phyloP scores from a whole-genome alignment of 2,329 filamentous ascomycete species.

The Colletotrichum euphorbiae region DNA sequence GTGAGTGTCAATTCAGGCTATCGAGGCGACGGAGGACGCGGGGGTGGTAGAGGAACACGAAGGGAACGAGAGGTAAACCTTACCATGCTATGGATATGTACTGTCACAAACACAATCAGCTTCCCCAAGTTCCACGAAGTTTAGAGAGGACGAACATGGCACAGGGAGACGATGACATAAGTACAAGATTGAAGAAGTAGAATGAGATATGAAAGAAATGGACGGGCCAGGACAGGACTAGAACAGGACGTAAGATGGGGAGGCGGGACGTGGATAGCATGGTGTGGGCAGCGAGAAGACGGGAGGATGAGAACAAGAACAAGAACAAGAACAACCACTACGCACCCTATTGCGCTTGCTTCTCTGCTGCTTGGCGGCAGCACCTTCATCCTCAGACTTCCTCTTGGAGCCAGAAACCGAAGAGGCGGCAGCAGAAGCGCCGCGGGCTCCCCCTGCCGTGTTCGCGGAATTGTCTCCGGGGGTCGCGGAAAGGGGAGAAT shows the following conservation, averaged over 20 bases:
- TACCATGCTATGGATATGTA: slow-evolving; percentile 74
- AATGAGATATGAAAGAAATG: neutral
- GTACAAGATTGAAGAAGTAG: neutral
- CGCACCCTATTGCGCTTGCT: slow-evolving; percentile 71
- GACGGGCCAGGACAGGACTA: neutral
- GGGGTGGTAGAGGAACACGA: slow-evolving; percentile 1
- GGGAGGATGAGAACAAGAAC: neutral
- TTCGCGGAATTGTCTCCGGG: slow-evolving; percentile 64
- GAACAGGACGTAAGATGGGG: slow-evolving; percentile 8
- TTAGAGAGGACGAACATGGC: neutral
- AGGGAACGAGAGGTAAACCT: slow-evolving; percentile 42
- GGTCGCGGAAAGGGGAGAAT: slow-evolving; percentile 47
- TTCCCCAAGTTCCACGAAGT: slow-evolving; percentile 29
- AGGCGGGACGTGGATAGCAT: neutral
- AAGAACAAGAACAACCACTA: slow-evolving; percentile 39
- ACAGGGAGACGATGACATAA: neutral
- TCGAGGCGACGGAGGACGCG: neutral
- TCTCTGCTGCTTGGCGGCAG: slow-evolving; percentile 61
- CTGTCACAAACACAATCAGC: slow-evolving; percentile 46
- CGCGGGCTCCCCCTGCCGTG: slow-evolving; percentile 28
- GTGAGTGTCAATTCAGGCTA: neutral
- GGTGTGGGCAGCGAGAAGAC: neutral
- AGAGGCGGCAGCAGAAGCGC: slow-evolving; percentile 28
- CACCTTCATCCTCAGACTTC: slow-evolving; percentile 56
- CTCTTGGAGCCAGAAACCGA: slow-evolving; percentile 46